Percentiles rank a stretch among this genome's conserved stretches.
Conservation (phyloP, 2,329 filamentous ascomycete genomes). For the Ramularia endophylla region DNA sequence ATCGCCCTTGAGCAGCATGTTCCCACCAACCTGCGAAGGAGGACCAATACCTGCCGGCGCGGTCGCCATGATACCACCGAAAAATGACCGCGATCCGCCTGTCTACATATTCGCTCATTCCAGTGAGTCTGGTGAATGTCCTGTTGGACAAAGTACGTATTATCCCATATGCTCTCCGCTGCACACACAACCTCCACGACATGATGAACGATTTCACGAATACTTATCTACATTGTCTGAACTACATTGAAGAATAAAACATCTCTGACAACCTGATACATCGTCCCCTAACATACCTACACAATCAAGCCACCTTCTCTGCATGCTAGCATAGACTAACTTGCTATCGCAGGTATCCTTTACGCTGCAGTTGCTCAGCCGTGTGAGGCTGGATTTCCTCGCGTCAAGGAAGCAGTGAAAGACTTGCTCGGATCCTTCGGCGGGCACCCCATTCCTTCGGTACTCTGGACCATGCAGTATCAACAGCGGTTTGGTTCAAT, state of each 20-base stretch:
- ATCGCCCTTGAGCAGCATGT: slow-evolving; percentile 59
- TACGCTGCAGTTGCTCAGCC: slow-evolving; percentile 47
- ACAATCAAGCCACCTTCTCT: not conserved
- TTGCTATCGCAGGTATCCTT: slow-evolving; percentile 45
- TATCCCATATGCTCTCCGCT: slow-evolving; percentile 11
- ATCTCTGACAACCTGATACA: slow-evolving; percentile 86
- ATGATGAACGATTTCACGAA: slow-evolving; percentile 82
- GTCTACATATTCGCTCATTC: slow-evolving; percentile 68
- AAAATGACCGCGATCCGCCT: slow-evolving; percentile 38
- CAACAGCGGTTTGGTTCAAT: slow-evolving; percentile 37
- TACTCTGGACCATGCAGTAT: slow-evolving; percentile 51
- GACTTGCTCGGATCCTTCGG: slow-evolving; percentile 37
- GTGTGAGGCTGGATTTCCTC: slow-evolving; percentile 29
- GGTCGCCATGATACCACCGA: slow-evolving; percentile 58
- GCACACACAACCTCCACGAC: slow-evolving; percentile 32
- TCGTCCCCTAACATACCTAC: slow-evolving; percentile 23
- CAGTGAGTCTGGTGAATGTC: slow-evolving; percentile 89
- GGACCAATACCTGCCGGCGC: slow-evolving; percentile 69
- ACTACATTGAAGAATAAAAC: slow-evolving; percentile 74
- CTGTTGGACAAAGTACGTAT: slow-evolving; percentile 79
- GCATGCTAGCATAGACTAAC: slow-evolving; percentile 27
- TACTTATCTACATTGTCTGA: slow-evolving; percentile 99
- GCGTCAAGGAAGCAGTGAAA: slow-evolving; percentile 38
- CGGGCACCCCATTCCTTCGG: slow-evolving; percentile 30
- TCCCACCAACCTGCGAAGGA: slow-evolving; percentile 66